Evolutionary conservation across 371 early-diverging fungal species (phyloP).

Genomic region (Rhizopus arrhizus): DNA sequence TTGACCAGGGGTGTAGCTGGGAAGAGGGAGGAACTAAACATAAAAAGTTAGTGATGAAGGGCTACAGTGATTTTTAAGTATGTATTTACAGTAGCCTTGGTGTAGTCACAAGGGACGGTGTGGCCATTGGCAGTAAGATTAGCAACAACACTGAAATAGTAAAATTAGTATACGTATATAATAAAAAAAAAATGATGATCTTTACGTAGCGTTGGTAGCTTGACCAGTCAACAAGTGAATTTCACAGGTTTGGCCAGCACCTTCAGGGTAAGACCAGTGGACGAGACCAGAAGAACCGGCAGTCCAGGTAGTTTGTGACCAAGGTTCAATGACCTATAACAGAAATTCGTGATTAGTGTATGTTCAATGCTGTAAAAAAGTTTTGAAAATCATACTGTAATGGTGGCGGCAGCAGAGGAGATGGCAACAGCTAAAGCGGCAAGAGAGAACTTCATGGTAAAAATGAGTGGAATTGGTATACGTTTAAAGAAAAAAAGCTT

Average conservation of each 20-base stretch:
- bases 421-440: conserved; percentile 17
- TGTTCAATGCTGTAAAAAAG: too few species aligned
- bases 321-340: conserved; percentile 25
- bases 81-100: conserved; percentile 21
- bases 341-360: background rate
- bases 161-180: background rate
- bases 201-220: conserved; percentile 21
- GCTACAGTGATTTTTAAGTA: background rate
- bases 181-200: background rate
- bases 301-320: conserved; percentile 19
- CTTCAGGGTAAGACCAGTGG: conserved; percentile 20
- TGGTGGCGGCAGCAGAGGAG: conserved; percentile 14
- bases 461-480: background rate
- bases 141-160: conserved; percentile 18
- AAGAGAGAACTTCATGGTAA: conserved; percentile 26
- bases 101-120: conserved; percentile 28
- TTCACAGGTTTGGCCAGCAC: conserved; percentile 17
- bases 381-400: conserved; percentile 9
- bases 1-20: conserved; percentile 26
- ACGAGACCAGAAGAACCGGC: conserved; percentile 17
- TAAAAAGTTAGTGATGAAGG: background rate
- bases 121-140: conserved; percentile 27
- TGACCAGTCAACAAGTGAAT: conserved; percentile 27
- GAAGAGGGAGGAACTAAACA: conserved; percentile 24
- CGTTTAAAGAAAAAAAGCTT: background rate